Conservation (phyloP, 768 basidiomycete genomes). For the Antrodiella citrinella region DNA sequence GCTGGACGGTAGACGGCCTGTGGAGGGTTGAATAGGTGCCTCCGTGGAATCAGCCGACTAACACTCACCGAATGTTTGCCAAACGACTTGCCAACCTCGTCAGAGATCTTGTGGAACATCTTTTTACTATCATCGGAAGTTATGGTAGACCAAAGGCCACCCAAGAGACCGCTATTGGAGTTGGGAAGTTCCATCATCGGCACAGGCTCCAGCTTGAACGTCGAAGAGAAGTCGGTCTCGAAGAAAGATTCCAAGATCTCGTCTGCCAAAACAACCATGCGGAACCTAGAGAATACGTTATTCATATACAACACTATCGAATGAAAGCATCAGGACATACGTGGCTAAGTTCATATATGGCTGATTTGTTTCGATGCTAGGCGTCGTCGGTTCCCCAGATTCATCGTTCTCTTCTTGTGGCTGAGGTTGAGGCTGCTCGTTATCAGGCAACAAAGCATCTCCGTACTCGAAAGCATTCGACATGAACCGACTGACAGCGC, state of each 20-base stretch:
- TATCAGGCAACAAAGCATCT: constrained; percentile 74
- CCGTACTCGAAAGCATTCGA: constrained; percentile 98
- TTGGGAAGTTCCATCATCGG: constrained; percentile 59
- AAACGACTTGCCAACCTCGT: constrained; percentile 90
- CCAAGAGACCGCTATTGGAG: constrained; percentile 54
- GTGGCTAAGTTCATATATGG: constrained; percentile 92
- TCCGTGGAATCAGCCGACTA: too few relatives aligned
- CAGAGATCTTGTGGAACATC: constrained; percentile 87
- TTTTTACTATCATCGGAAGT: constrained; percentile 89
- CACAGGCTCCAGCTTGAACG: constrained; percentile 73
- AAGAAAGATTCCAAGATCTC: constrained; percentile 97
- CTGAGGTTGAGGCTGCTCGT: constrained; percentile 23
- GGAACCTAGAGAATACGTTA: constrained; percentile 51
- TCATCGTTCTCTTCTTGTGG: constrained; percentile 10
- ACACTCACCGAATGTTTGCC: constrained; percentile 77
- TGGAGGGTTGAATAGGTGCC: background rate
- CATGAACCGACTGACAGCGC: constrained; percentile 95
- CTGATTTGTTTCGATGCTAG: constrained; percentile 63
- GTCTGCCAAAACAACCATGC: constrained; percentile 97
- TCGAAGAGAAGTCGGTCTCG: constrained; percentile 81
- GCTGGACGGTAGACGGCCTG: constrained; percentile 72
- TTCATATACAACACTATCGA: background rate
- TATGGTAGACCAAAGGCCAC: constrained; percentile 85
- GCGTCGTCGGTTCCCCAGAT: constrained; percentile 13
- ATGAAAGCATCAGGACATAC: constrained; percentile 28